Evolutionary conservation across 805 yeast species (phyloP).

Genomic region (Debaryomyces prosopidis): DNA sequence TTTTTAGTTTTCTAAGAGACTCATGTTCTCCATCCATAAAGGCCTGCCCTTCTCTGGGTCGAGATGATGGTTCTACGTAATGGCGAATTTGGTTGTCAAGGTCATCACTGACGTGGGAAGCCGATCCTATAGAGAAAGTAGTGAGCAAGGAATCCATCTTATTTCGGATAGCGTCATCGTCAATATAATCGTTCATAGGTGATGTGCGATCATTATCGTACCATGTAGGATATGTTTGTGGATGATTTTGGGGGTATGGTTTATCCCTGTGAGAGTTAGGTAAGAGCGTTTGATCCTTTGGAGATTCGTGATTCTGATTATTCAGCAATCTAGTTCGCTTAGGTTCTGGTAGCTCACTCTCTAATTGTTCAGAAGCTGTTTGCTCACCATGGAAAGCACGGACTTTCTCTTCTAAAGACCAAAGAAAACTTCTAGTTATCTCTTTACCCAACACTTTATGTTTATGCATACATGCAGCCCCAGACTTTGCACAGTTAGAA

Average conservation of each 20-base stretch:
- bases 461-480: constrained; percentile 24
- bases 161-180: neutral
- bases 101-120: constrained; percentile 9
- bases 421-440: constrained; percentile 7
- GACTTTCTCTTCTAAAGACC: constrained; percentile 1
- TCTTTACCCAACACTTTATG: constrained; percentile 9
- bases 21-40: constrained; percentile 11
- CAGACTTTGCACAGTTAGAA: constrained; percentile 26
- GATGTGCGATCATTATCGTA: neutral
- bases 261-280: neutral
- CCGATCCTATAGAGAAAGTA: neutral
- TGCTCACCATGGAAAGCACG: constrained; percentile 1
- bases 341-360: neutral
- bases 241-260: neutral
- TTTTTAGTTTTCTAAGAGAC: constrained; percentile 10
- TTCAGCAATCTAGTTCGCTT: neutral
- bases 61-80: neutral
- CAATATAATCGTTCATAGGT: neutral
- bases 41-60: constrained; percentile 6
- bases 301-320: neutral
- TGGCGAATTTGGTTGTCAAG: constrained; percentile 8
- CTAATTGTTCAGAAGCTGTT: neutral
- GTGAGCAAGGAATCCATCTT: constrained; percentile 7
- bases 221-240: neutral
- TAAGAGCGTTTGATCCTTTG: neutral